These are phyloP conservation scores for Hypoxylon sp. DNA, from an alignment of 2,329 filamentous ascomycete genomes.

Conservation along the genomic window DNA sequence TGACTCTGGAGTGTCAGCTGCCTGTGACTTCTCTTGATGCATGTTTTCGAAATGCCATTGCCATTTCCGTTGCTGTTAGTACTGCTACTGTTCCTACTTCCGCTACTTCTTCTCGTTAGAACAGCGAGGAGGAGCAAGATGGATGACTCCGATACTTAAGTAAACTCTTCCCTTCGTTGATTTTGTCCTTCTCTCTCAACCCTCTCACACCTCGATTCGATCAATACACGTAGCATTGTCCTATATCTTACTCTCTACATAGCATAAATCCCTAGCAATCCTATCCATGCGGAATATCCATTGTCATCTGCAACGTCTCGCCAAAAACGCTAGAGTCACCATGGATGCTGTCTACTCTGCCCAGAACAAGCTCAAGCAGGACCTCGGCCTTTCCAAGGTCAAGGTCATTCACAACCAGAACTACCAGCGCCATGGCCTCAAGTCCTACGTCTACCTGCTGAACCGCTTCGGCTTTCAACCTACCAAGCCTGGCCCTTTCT, in stretches of 20 bases:
- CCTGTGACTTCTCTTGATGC: not conserved
- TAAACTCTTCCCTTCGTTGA: not conserved
- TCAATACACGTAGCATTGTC: not conserved
- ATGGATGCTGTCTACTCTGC: constrained; percentile 49
- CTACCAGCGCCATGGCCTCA: constrained; percentile 65
- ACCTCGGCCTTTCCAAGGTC: constrained; percentile 54
- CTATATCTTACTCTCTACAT: not conserved
- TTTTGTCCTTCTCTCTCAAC: not conserved
- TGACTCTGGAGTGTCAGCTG: not conserved
- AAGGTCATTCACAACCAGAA: constrained; percentile 64
- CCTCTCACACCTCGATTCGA: not conserved
- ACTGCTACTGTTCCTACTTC: too few relatives aligned
- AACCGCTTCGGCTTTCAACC: constrained; percentile 70
- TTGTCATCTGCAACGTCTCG: not conserved
- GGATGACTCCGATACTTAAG: not conserved
- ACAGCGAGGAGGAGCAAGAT: constrained; percentile 12
- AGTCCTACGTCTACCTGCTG: constrained; percentile 68
- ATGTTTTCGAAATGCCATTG: not conserved
- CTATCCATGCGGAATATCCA: constrained; percentile 11
- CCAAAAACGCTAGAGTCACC: constrained; percentile 21
- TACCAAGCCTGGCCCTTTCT: constrained; percentile 69
- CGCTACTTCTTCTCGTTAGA: not conserved
- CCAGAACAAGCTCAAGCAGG: constrained; percentile 48
- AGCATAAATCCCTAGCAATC: constrained; percentile 16
- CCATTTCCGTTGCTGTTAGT: not conserved